Percentiles rank a stretch among this genome's conserved stretches.
phyloP scores from a whole-genome alignment of 2,329 filamentous ascomycete species.

The Penicillium aurantiogriseum region DNA sequence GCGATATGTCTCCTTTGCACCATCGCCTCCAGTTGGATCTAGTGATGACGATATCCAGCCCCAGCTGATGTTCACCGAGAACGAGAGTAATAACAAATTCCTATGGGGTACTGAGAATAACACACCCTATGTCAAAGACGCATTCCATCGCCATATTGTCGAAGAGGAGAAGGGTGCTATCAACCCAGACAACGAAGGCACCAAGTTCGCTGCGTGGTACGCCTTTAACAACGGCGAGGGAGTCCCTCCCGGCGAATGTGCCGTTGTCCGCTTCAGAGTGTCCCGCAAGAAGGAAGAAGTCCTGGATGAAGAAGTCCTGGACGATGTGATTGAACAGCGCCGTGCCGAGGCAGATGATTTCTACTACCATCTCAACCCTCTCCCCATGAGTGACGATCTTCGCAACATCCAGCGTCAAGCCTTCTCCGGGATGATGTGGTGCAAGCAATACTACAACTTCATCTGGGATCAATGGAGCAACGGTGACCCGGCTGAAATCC shows the following conservation, averaged over 20 bases:
- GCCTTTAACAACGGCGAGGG: slow-evolving; percentile 86
- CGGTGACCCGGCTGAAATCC: slow-evolving; percentile 82
- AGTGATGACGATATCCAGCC: slow-evolving; percentile 82
- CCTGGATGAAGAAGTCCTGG: slow-evolving; percentile 88
- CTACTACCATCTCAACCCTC: slow-evolving; percentile 86
- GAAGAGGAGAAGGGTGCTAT: slow-evolving; percentile 75
- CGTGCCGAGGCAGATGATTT: slow-evolving; percentile 93
- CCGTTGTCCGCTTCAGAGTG: slow-evolving; percentile 88
- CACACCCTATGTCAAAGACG: slow-evolving; percentile 87
- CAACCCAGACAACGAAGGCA: slow-evolving; percentile 77
- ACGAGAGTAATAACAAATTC: slow-evolving; percentile 81
- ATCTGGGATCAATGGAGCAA: slow-evolving; percentile 98
- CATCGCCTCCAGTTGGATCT: slow-evolving; percentile 79
- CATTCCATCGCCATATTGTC: slow-evolving; percentile 85
- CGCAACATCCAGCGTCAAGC: slow-evolving; percentile 94
- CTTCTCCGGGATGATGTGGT: slow-evolving; percentile 97
- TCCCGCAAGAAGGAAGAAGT: slow-evolving; percentile 73
- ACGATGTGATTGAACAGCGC: slow-evolving; percentile 83
- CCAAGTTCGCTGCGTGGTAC: slow-evolving; percentile 90
- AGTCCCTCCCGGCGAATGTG: slow-evolving; percentile 85
- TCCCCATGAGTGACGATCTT: slow-evolving; percentile 90
- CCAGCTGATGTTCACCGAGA: slow-evolving; percentile 86
- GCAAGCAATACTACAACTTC: slow-evolving; percentile 94
- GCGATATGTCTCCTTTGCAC: slow-evolving; percentile 79
- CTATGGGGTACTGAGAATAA: slow-evolving; percentile 78